Evolutionary conservation across 805 yeast species (phyloP).

Genomic region (Sugiyamaella lignohabitans): DNA sequence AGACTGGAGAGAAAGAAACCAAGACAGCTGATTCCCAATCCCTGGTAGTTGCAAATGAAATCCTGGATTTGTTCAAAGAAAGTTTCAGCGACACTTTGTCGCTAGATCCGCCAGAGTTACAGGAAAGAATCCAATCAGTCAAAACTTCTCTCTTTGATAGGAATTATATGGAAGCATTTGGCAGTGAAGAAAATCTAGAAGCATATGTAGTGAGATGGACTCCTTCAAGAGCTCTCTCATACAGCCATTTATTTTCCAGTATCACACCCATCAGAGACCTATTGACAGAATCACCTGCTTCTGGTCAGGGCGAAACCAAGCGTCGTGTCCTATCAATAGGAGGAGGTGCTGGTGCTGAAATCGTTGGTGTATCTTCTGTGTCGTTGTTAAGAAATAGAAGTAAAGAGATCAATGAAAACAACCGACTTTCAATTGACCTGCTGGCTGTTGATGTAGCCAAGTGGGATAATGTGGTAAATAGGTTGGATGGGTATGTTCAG

Average conservation of each 20-base stretch:
- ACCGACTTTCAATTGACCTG: constrained; percentile 36
- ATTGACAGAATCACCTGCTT: neutral
- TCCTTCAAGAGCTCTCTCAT: constrained; percentile 72
- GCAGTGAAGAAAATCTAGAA: constrained; percentile 51
- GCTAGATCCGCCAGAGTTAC: constrained; percentile 23
- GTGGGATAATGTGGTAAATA: constrained; percentile 53
- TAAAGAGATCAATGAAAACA: constrained; percentile 12
- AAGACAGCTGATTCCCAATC: no score
- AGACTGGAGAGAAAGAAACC: neutral
- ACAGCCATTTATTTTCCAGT: constrained; percentile 50
- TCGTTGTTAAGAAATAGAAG: constrained; percentile 31
- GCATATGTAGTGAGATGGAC: constrained; percentile 86
- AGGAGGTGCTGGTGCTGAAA: constrained; percentile 87
- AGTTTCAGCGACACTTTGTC: constrained; percentile 24
- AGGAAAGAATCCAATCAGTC: constrained; percentile 54
- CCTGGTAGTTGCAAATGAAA: constrained; percentile 12
- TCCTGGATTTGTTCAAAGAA: constrained; percentile 25
- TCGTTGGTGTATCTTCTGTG: constrained; percentile 56
- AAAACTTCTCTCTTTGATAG: constrained; percentile 65
- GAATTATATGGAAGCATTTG: constrained; percentile 66
- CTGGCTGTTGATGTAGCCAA: constrained; percentile 71
- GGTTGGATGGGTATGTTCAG: constrained; percentile 40
- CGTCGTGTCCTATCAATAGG: constrained; percentile 56
- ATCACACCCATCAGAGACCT: neutral
- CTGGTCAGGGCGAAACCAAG: constrained; percentile 11